These are phyloP conservation scores for Saccharomycopsis schoenii DNA, from an alignment of 805 yeast genomes.

Conservation along the genomic window DNA sequence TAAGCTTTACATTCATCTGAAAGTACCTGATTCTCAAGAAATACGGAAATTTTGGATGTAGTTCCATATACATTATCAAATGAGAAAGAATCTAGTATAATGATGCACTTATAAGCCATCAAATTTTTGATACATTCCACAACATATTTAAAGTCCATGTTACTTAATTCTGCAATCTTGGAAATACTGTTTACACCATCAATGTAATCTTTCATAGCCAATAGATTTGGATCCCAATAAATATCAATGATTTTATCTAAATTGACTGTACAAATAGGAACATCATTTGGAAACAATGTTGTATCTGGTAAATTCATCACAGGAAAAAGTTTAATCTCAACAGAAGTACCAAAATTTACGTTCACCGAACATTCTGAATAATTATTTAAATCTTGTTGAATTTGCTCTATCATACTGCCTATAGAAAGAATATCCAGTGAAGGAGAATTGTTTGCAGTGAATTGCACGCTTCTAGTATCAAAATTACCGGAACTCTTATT, in stretches of 20 bases:
- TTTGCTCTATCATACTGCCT: conserved; percentile 72
- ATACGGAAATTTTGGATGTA: conserved; percentile 62
- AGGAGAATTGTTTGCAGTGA: background rate
- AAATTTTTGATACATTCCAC: conserved; percentile 85
- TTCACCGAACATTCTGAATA: conserved; percentile 96
- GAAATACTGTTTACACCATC: conserved; percentile 81
- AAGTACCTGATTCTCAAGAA: conserved; percentile 54
- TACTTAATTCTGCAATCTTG: conserved; percentile 66
- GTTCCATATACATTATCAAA: conserved; percentile 84
- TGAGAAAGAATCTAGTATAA: conserved; percentile 79
- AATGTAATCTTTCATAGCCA: conserved; percentile 74
- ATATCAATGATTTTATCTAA: conserved; percentile 67
- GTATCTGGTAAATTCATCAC: conserved; percentile 76
- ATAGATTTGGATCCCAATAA: conserved; percentile 96
- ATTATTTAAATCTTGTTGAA: conserved; percentile 89
- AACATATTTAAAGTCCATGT: conserved; percentile 70
- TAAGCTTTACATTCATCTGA: conserved; percentile 77
- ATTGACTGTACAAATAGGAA: conserved; percentile 83
- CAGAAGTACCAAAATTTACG: conserved; percentile 77
- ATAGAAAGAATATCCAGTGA: conserved; percentile 34
- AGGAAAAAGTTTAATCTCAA: conserved; percentile 91
- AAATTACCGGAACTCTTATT: background rate
- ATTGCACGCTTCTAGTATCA: background rate
- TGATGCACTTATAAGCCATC: conserved; percentile 79
- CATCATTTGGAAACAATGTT: conserved; percentile 67